Base-by-base conservation (phyloP, 192 early-diverging fungal genomes). In the Coemansia sp. region DNA sequence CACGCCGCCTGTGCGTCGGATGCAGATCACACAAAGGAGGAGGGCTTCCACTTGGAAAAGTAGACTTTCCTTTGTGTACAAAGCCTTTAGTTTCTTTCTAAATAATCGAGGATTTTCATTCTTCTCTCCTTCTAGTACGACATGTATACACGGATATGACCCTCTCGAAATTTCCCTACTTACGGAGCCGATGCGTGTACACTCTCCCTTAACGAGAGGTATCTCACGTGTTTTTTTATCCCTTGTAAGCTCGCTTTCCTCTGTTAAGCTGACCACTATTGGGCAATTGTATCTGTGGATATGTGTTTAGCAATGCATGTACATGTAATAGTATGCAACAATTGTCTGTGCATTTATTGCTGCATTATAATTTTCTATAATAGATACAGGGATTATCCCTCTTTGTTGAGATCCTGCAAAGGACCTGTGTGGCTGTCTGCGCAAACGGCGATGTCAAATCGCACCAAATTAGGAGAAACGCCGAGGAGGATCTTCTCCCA, bases 11-110 rank as follows among this genome's bases (percentile, higher is more conserved):
- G 57, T 60, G 57, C 57, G 33, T 60, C 57, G 3, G 57, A 31
- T 36, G 57, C 57, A 60, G 57, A 60, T 60, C 41, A 16, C 29
- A 31, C 64, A 42, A 47, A 60, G 57, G 57, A 60, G 24, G 55
- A 18, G 57, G 31, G 15, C 13, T 24, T 66, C 33, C 20, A 43
- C 11, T 46, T 18, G 63, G 36, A 38, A 65, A 65, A 65, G 44
- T 43, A 65, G 44, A 46, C 44, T 65, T 65, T 65, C 47, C 36
- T 41, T 66, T 31, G 20, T 34, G 15, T 16, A 66, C 65, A 66
- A 66, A 66, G 46, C 3, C 36, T 38, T 38, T 9, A 38, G 7
- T 27, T 33, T 60, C 29, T 36, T 60, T 60, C 31, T 55, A 34
- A 33, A 60, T 8, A 15, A 34, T n/a, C 15, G 57, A 18, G 31